Evolutionary conservation across 345 rosid genomes (phyloP).

Genomic region (Trapa incisa): DNA sequence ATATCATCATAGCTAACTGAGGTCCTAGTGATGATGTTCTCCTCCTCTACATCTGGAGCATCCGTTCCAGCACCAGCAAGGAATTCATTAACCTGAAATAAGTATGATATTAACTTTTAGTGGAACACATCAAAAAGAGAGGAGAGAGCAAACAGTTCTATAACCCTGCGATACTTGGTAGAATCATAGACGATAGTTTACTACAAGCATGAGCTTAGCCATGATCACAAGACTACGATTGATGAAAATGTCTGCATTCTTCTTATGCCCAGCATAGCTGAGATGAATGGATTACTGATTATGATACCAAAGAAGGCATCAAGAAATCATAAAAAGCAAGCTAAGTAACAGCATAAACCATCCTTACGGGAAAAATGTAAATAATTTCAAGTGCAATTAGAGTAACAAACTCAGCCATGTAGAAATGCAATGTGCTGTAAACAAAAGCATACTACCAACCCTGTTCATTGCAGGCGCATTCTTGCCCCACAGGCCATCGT

Average conservation of each 20-base stretch:
- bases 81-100: constrained; percentile 84
- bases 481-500: constrained; percentile 71
- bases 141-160: not conserved
- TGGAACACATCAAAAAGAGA: too few relatives aligned
- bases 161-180: not conserved
- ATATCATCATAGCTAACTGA: constrained; percentile 97
- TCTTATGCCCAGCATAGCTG: not conserved
- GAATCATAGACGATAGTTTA: not conserved
- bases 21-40: constrained; percentile 69
- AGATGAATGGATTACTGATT: not conserved
- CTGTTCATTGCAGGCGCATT: constrained; percentile 93
- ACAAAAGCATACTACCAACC: constrained; percentile 27
- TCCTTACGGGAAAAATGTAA: not conserved
- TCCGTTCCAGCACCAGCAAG: constrained; percentile 96
- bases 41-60: constrained; percentile 99
- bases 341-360: not conserved
- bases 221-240: not conserved
- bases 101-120: not conserved
- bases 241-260: not conserved
- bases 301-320: not conserved
- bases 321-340: not conserved
- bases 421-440: not conserved
- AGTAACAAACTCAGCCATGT: not conserved
- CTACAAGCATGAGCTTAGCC: not conserved
- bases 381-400: not conserved